phyloP scores from a whole-genome alignment of 1,284 basidiomycete genomes.

The Trametes hirsuta region DNA sequence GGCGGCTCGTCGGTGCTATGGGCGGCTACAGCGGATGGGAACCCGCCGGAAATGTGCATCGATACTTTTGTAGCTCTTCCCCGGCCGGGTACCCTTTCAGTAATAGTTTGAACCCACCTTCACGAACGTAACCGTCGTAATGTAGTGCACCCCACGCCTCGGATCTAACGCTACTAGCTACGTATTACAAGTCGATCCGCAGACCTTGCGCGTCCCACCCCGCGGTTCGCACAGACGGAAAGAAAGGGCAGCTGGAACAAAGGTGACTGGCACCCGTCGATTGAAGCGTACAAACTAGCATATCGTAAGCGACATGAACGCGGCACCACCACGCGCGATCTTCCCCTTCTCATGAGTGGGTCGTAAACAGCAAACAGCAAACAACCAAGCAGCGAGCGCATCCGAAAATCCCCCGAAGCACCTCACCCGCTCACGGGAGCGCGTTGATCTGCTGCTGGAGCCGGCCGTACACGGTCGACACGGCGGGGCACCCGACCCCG shows the following conservation, averaged over 20 bases:
- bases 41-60: too few relatives aligned
- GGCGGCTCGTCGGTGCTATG: too few relatives aligned
- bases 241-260: conserved; percentile 20
- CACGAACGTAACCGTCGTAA: too few relatives aligned
- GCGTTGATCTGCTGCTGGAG: conserved; percentile 35
- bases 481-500: conserved; percentile 37
- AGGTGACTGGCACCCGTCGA: conserved; percentile 26
- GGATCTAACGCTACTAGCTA: too few relatives aligned
- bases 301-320: conserved; percentile 8
- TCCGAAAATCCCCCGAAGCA: neutral
- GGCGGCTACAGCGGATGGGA: too few relatives aligned
- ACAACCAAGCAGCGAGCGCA: neutral
- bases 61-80: too few relatives aligned
- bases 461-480: conserved; percentile 32
- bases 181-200: too few relatives aligned
- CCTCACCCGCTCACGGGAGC: conserved; percentile 15
- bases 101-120: too few relatives aligned
- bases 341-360: neutral
- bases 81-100: too few relatives aligned
- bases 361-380: too few relatives aligned
- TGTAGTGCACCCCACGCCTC: too few relatives aligned
- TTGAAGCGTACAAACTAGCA: conserved; percentile 21
- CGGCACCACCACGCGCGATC: neutral
- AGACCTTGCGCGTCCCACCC: neutral
- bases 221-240: neutral